Conservation (phyloP, 2,329 filamentous ascomycete species). For the Camillea tinctor region DNA sequence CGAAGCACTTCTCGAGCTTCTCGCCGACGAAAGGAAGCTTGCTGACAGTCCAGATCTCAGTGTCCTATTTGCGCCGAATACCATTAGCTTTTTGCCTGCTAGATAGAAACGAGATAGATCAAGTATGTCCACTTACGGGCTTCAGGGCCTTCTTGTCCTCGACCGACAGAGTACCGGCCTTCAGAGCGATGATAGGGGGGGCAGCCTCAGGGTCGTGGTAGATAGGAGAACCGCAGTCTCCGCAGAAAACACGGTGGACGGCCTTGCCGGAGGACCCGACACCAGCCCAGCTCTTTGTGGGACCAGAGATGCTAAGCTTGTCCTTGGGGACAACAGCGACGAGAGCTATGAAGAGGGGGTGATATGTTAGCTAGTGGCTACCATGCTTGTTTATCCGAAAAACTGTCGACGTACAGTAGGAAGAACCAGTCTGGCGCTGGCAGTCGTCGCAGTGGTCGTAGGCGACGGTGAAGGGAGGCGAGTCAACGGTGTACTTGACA, state of each 20-base stretch:
- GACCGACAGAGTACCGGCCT: conserved; percentile 62
- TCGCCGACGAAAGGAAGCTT: conserved; percentile 72
- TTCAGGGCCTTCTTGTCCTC: conserved; percentile 68
- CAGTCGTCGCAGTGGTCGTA: conserved; percentile 75
- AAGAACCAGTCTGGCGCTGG: conserved; percentile 68
- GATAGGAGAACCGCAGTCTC: conserved; percentile 67
- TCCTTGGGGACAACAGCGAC: conserved; percentile 66
- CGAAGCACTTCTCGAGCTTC: conserved; percentile 60
- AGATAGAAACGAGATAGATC: neutral
- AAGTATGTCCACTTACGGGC: conserved; percentile 46
- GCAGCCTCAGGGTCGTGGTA: conserved; percentile 70
- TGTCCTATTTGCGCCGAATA: conserved; percentile 45
- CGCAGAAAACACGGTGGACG: conserved; percentile 69
- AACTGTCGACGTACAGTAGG: conserved; percentile 54
- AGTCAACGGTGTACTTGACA: conserved; percentile 63
- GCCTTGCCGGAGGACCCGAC: conserved; percentile 59
- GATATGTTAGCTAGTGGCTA: conserved; percentile 11
- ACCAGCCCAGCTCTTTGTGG: conserved; percentile 63
- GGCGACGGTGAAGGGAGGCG: conserved; percentile 42
- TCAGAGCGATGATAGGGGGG: conserved; percentile 67
- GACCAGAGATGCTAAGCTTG: conserved; percentile 61
- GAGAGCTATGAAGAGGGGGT: conserved; percentile 48
- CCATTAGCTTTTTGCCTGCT: conserved; percentile 9
- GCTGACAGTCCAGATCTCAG: conserved; percentile 67
- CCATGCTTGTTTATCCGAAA: neutral